A percentile compares a stretch with the other conserved stretches of the same genome.
Conservation (phyloP, 1,284 basidiomycete species). For the Psilocybe mexicana region DNA sequence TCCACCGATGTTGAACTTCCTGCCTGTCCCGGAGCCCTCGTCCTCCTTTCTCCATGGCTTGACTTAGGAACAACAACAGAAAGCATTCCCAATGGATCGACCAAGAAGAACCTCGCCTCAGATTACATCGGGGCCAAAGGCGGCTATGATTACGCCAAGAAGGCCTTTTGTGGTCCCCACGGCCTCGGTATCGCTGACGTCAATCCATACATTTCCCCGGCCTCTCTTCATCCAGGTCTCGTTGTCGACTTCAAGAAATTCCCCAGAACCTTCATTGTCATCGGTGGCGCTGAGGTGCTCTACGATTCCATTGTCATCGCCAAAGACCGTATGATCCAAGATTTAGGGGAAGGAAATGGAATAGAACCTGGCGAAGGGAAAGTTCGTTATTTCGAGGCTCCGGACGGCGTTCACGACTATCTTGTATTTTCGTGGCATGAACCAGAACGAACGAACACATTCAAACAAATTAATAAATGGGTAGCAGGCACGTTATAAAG, state of each 20-base stretch:
- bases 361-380: conserved; percentile 33
- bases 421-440: conserved; percentile 50
- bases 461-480: conserved; percentile 51
- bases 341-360: conserved; percentile 46
- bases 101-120: conserved; percentile 30
- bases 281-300: conserved; percentile 54
- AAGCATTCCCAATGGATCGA: conserved; percentile 31
- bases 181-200: conserved; percentile 38
- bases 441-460: conserved; percentile 51
- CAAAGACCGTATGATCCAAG: conserved; percentile 44
- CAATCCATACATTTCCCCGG: conserved; percentile 59
- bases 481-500: conserved; percentile 20
- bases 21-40: conserved; percentile 48
- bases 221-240: conserved; percentile 40
- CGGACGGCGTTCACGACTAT: conserved; percentile 57
- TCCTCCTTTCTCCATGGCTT: conserved; percentile 59
- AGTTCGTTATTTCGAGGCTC: conserved; percentile 48
- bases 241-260: conserved; percentile 49
- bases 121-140: conserved; percentile 40
- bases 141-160: conserved; percentile 31
- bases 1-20: conserved; percentile 35
- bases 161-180: conserved; percentile 45
- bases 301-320: conserved; percentile 49
- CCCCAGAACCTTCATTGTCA: conserved; percentile 55
- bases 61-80: conserved; percentile 43